A percentile compares a stretch with the other conserved stretches of the same genome.
These are phyloP conservation scores for Calocera viscosa DNA, from an alignment of 768 basidiomycete species.

Conservation along the genomic window DNA sequence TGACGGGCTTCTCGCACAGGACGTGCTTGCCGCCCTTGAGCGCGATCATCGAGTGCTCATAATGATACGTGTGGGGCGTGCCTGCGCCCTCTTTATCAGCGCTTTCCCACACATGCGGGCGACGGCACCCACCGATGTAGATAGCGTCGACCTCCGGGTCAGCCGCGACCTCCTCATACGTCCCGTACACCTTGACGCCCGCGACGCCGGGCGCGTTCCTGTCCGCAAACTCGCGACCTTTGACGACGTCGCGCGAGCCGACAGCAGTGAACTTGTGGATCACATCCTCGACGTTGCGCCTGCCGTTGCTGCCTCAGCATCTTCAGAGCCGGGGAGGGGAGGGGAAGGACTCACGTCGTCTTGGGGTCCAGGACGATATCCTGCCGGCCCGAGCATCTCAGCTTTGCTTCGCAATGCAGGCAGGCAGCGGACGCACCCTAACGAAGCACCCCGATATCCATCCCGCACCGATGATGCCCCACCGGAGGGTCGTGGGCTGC, in stretches of 20 bases:
- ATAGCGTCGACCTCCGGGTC: constrained; percentile 56
- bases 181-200: constrained; percentile 53
- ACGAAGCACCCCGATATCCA: constrained; percentile 55
- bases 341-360: constrained; percentile 39
- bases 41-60: constrained; percentile 59
- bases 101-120: neutral
- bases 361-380: constrained; percentile 65
- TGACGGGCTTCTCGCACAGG: constrained; percentile 82
- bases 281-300: constrained; percentile 24
- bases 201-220: constrained; percentile 38
- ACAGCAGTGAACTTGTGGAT: constrained; percentile 39
- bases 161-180: constrained; percentile 56
- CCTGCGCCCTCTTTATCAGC: constrained; percentile 30
- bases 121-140: constrained; percentile 45
- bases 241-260: constrained; percentile 58
- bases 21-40: constrained; percentile 73
- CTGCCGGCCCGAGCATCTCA: constrained; percentile 28
- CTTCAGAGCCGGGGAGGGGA: neutral
- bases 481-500: constrained; percentile 34
- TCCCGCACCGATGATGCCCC: constrained; percentile 84
- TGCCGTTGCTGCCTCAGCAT: constrained; percentile 24
- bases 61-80: constrained; percentile 77
- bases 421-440: constrained; percentile 35
- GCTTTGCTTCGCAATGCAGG: neutral
- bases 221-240: constrained; percentile 58